phyloP scores from a whole-genome alignment of 345 rosid genomes.

The Clausena lansium region DNA sequence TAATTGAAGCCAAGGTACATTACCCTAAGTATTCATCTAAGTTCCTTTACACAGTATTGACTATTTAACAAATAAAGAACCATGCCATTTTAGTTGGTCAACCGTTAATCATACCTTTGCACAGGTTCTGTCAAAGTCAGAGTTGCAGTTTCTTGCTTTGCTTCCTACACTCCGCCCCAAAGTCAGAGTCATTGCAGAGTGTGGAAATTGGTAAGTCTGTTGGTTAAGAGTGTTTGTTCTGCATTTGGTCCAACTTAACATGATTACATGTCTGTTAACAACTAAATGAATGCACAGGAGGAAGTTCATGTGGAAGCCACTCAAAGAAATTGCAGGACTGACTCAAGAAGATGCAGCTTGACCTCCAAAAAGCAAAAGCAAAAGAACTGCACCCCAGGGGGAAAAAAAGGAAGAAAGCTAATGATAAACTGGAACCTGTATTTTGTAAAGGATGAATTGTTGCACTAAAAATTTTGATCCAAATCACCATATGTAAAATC shows the following conservation, averaged over 20 bases:
- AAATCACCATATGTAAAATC: not conserved
- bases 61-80: not conserved
- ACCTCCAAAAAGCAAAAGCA: not conserved
- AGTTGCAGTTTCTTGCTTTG: conserved; percentile 83
- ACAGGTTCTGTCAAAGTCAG: conserved; percentile 85
- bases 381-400: not conserved
- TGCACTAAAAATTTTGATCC: not conserved
- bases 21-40: not conserved
- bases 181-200: conserved; percentile 83
- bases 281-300: conserved; percentile 44
- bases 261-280: not conserved
- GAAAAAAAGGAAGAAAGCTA: not conserved
- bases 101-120: not conserved
- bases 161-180: conserved; percentile 83
- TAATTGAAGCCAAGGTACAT: conserved; percentile 84
- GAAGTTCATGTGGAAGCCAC: conserved; percentile 84
- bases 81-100: not conserved
- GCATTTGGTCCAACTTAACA: not conserved
- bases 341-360: conserved; percentile 27
- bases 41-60: not conserved
- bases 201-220: conserved; percentile 74
- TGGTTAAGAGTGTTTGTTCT: not conserved
- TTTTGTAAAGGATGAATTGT: not conserved
- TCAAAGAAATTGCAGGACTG: conserved; percentile 71
- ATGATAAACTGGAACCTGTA: not conserved